Base-by-base conservation (phyloP, 2,329 filamentous ascomycete species). In the Colletotrichum scovillei region DNA sequence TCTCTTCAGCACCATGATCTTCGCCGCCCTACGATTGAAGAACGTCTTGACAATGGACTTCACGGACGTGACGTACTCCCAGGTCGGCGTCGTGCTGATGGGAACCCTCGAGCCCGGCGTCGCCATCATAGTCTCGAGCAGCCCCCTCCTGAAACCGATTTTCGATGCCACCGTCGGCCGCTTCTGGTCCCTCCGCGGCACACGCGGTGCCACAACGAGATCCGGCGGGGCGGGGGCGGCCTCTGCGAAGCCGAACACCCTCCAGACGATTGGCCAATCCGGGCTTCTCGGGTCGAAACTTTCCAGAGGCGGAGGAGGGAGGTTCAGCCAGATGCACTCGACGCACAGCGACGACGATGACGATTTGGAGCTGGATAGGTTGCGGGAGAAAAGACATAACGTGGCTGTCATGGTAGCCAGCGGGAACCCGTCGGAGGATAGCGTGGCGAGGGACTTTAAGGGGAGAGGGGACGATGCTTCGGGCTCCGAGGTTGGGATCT, bases 1-100 rank as follows among this genome's bases (percentile, higher is more conserved):
- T 3, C 2, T 14, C n/a, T 38, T 1, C 16, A 59, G 57, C 11
- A 59, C 57, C 30, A 59, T 59, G 57, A 82, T 85, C 74, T 88
- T 76, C 62, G 76, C 75, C 4, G 62, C 74, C 19, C 49, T 78
- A 11, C 75, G 76, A 7, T 67, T 78, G 4, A 19, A 59, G 30
- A 77, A 76, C 9, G 62, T 78, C 11, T 63, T 72, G 22, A 60
- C 64, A 30, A 60, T 78, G 64, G 71, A 77, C 62, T 78, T 78
- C 49, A 56, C 69, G 24, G 77, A 78, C 55, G 78, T 77, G 30
- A 74, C 76, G 19, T 78, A 77, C 30, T 75, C 76, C 2, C 74
- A 77, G 3, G 65, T 75, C 42, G 28, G 64, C 4, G 77, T 75
- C 26, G 57, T 59, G 11, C 12, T 59, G 2, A 59, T 59, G 57